Conservation (phyloP, 208 protist species). For the Leishmania gerbilli region DNA sequence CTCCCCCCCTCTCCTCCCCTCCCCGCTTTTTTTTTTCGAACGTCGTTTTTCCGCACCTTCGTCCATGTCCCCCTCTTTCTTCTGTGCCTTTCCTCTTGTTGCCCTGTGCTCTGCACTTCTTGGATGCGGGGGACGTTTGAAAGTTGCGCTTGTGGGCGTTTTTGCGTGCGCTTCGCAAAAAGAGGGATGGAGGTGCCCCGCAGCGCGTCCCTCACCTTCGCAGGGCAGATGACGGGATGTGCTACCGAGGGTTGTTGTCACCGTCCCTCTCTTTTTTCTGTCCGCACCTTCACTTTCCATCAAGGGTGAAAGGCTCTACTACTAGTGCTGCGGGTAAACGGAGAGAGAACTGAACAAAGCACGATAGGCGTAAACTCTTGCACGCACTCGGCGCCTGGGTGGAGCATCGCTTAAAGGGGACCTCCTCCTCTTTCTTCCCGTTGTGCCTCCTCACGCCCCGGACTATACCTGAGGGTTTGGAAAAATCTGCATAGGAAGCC, state of each 20-base stretch:
- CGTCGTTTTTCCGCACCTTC: background rate
- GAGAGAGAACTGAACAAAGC: background rate
- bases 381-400: background rate
- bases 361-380: background rate
- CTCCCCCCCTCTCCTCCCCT: too few relatives aligned
- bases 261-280: background rate
- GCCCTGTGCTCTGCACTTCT: background rate
- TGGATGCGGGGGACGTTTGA: background rate
- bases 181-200: background rate
- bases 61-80: background rate
- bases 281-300: background rate
- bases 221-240: background rate
- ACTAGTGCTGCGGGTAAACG: background rate
- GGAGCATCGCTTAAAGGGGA: background rate
- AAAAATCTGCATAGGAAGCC: background rate
- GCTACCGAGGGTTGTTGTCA: background rate
- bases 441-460: background rate
- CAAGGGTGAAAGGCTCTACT: background rate
- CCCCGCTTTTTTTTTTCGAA: background rate
- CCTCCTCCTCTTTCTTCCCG: background rate
- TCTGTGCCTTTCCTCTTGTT: background rate
- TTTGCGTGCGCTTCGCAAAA: background rate
- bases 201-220: background rate
- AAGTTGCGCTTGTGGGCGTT: background rate
- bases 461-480: background rate